A percentile compares a stretch with the other conserved stretches of the same genome.
These are phyloP conservation scores for Daldinia caldariorum DNA, from an alignment of 495 filamentous ascomycete genomes.

Conservation along the genomic window DNA sequence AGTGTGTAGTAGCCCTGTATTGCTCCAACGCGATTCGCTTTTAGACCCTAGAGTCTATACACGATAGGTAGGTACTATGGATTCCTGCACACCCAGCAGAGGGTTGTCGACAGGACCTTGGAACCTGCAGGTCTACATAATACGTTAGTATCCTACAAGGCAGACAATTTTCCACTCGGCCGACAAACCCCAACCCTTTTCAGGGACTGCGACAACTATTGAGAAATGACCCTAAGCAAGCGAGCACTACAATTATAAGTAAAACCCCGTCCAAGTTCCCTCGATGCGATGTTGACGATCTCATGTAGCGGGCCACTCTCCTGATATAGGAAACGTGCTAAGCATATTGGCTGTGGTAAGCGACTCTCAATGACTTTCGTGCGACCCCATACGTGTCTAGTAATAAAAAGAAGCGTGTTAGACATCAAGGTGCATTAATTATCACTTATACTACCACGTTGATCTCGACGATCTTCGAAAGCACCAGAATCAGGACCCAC, in stretches of 20 bases:
- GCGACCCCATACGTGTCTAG: constrained; percentile 25
- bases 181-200: constrained; percentile 34
- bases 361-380: constrained; percentile 28
- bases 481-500: constrained; percentile 1
- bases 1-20: constrained; percentile 33
- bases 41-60: constrained; percentile 32
- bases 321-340: constrained; percentile 28
- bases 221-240: constrained; percentile 20
- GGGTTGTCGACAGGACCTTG: constrained; percentile 32
- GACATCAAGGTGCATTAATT: constrained; percentile 19
- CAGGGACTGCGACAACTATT: constrained; percentile 27
- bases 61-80: neutral
- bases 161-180: constrained; percentile 34
- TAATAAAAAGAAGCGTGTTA: constrained; percentile 10
- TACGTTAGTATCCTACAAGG: constrained; percentile 27
- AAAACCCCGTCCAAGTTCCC: constrained; percentile 27
- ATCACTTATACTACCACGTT: constrained; percentile 14
- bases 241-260: constrained; percentile 27
- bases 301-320: constrained; percentile 21
- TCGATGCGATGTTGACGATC: constrained; percentile 31
- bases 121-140: constrained; percentile 34
- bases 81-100: constrained; percentile 25
- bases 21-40: constrained; percentile 32
- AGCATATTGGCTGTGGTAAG: constrained; percentile 16
- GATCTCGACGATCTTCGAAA: constrained; percentile 24